phyloP scores from a whole-genome alignment of 495 filamentous ascomycete genomes.

The Aspergillus cristatus region DNA sequence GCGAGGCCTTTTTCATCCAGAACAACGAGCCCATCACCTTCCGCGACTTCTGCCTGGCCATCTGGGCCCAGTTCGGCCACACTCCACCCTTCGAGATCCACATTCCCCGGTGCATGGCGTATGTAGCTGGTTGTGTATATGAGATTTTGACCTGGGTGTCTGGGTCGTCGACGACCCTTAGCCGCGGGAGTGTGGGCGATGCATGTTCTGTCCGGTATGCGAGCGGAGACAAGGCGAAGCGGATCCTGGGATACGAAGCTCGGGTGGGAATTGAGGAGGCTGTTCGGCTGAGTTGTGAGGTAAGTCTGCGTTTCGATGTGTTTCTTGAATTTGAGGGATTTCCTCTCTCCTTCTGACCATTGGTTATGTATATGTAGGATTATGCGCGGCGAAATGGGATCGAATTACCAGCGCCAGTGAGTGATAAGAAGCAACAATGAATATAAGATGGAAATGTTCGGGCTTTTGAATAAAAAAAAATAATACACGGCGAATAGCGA shows the following conservation, averaged over 20 bases:
- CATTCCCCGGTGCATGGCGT: constrained; percentile 44
- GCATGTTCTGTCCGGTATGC: constrained; percentile 45
- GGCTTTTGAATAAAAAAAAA: too few relatives aligned
- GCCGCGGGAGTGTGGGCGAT: constrained; percentile 48
- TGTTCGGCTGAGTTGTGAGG: constrained; percentile 41
- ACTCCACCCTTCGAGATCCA: constrained; percentile 40
- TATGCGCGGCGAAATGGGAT: constrained; percentile 30
- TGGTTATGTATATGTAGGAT: constrained; percentile 24
- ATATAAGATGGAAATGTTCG: background rate
- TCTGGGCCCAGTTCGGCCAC: constrained; percentile 54
- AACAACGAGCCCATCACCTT: constrained; percentile 55
- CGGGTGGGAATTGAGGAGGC: constrained; percentile 47
- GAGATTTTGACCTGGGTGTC: constrained; percentile 46
- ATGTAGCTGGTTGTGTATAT: constrained; percentile 34
- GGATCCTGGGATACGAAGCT: constrained; percentile 49
- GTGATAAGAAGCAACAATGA: constrained; percentile 1
- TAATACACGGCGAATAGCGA: too few relatives aligned
- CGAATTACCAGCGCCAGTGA: constrained; percentile 10
- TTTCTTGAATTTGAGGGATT: too few relatives aligned
- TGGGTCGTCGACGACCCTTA: constrained; percentile 40
- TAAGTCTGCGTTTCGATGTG: constrained; percentile 12
- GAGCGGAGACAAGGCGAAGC: constrained; percentile 47
- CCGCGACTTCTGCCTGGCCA: constrained; percentile 48
- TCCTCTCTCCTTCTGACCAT: too few relatives aligned
- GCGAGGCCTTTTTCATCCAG: constrained; percentile 54